These are phyloP conservation scores for Telfairia occidentalis DNA, from an alignment of 331 rosid genomes.

Conservation along the genomic window DNA sequence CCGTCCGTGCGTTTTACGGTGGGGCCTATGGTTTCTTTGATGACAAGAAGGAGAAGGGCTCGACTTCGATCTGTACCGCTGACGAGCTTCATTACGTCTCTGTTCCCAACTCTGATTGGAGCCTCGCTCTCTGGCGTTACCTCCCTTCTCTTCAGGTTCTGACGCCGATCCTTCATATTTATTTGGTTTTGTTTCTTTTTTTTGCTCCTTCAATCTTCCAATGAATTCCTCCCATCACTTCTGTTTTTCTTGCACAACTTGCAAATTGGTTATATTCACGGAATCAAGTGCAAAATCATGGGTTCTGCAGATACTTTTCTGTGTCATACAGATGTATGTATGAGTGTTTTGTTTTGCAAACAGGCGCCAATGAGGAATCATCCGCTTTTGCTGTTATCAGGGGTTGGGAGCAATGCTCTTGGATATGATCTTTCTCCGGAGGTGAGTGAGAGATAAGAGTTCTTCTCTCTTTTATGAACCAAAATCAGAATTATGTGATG, in stretches of 20 bases:
- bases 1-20: constrained; percentile 12
- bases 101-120: constrained; percentile 72
- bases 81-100: constrained; percentile 70
- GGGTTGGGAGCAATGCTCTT: constrained; percentile 74
- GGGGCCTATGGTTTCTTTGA: constrained; percentile 20
- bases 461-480: too few species aligned
- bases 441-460: constrained; percentile 21
- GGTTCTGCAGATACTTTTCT: too few species aligned
- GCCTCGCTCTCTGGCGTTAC: constrained; percentile 92
- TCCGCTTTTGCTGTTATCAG: constrained; percentile 73
- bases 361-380: constrained; percentile 68
- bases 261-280: too few species aligned
- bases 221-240: background rate
- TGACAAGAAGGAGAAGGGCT: constrained; percentile 17
- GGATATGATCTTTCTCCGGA: constrained; percentile 90
- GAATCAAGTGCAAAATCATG: too few species aligned
- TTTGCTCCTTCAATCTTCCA: background rate
- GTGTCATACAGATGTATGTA: too few species aligned
- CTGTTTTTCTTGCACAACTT: background rate
- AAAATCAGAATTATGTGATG: too few species aligned
- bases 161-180: background rate
- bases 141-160: constrained; percentile 55
- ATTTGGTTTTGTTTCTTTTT: background rate
- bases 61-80: constrained; percentile 52
- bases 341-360: background rate